phyloP scores from a whole-genome alignment of 345 rosid genomes.

The Geranium rotundifolium region DNA sequence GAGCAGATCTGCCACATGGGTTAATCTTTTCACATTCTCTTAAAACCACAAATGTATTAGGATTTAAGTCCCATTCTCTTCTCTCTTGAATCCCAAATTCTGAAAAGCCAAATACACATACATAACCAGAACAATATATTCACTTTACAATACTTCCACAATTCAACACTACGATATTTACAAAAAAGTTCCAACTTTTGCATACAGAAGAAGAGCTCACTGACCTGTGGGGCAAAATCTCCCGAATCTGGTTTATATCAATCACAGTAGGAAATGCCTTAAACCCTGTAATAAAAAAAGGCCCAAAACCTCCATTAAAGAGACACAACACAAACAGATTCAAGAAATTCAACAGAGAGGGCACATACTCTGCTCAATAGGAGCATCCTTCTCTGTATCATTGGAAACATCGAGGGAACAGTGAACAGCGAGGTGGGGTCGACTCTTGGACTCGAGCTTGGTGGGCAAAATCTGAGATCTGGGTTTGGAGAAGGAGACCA shows the following conservation, averaged over 20 bases:
- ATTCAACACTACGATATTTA: too few species aligned
- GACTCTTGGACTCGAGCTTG: background rate
- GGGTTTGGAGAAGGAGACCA: background rate
- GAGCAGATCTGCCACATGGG: too few species aligned
- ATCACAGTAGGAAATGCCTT: conserved; percentile 69
- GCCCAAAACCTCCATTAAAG: background rate
- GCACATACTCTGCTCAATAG: conserved; percentile 29
- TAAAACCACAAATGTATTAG: too few species aligned
- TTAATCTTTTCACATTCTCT: too few species aligned
- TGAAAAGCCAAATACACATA: too few species aligned
- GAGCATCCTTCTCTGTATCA: conserved; percentile 14
- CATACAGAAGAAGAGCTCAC: background rate
- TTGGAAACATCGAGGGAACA: conserved; percentile 19
- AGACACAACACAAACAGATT: background rate
- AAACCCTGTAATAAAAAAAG: conserved; percentile 16
- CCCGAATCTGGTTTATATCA: conserved; percentile 84
- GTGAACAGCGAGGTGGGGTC: conserved; percentile 7
- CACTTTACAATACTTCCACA: too few species aligned
- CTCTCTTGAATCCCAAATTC: too few species aligned
- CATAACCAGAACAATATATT: too few species aligned
- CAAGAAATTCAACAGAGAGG: background rate
- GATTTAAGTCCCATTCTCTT: too few species aligned
- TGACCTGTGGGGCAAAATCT: conserved; percentile 87
- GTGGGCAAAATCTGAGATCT: background rate
- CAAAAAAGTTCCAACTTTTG: too few species aligned